Conservation (phyloP, 1,139 yeast genomes). For the Pichia cactophila region DNA sequence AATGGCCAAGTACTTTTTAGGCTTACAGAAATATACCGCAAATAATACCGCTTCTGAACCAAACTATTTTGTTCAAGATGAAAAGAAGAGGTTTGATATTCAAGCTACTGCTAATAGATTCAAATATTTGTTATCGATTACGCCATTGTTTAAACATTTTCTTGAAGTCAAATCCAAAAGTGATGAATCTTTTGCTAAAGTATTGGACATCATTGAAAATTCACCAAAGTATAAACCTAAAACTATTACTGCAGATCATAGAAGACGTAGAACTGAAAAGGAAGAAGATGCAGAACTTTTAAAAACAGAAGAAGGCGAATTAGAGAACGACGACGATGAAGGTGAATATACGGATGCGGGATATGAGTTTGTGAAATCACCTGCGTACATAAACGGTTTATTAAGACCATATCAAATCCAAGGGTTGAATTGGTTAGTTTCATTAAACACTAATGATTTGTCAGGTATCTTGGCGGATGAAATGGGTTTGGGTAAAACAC, state of each 20-base stretch:
- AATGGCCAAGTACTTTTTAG: neutral
- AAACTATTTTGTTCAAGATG: slow-evolving; percentile 41
- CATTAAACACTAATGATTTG: slow-evolving; percentile 73
- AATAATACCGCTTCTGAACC: neutral
- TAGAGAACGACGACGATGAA: slow-evolving; percentile 31
- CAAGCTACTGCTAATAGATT: slow-evolving; percentile 55
- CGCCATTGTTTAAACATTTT: slow-evolving; percentile 63
- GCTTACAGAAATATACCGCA: neutral
- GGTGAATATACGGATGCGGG: slow-evolving; percentile 44
- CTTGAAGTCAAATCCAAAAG: slow-evolving; percentile 58
- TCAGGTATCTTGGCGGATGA: slow-evolving; percentile 96
- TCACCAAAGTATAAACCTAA: neutral
- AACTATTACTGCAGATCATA: slow-evolving; percentile 4
- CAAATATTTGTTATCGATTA: slow-evolving; percentile 56
- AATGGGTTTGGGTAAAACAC: slow-evolving; percentile 95
- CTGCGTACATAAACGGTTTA: slow-evolving; percentile 54
- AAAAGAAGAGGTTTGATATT: slow-evolving; percentile 42
- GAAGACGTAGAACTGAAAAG: slow-evolving; percentile 38
- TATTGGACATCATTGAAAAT: slow-evolving; percentile 37
- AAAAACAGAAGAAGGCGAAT: slow-evolving; percentile 29
- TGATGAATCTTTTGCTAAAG: slow-evolving; percentile 49
- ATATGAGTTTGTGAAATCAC: slow-evolving; percentile 58
- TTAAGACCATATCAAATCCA: slow-evolving; percentile 82
- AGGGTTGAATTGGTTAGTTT: slow-evolving; percentile 87
- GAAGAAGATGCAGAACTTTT: slow-evolving; percentile 44